Base-by-base conservation (phyloP, 352 stramenopile genomes). In the Pythium dissimile region DNA sequence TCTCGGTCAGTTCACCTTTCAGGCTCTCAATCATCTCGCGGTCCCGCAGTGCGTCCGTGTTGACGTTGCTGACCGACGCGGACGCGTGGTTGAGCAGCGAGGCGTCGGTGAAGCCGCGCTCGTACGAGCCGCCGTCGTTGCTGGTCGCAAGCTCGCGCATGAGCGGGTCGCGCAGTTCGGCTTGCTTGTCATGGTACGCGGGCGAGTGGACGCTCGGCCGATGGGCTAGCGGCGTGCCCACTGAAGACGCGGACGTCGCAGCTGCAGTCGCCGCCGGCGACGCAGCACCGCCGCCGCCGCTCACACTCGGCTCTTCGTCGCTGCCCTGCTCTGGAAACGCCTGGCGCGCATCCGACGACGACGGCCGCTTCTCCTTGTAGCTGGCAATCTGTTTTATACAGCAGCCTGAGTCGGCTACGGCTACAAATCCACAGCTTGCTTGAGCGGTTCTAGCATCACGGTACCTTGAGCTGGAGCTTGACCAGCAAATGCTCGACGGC, bases 401-500 rank as follows among this genome's bases (percentile, higher is more conserved):
- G n/a, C n/a, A n/a, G n/a, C n/a, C n/a, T n/a, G n/a, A n/a, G n/a
- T n/a, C n/a, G n/a, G n/a, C n/a, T n/a, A n/a, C n/a, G n/a, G n/a
- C n/a, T n/a, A 71, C 23, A 56, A 23, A 64, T 13, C 49, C 59
- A 67, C 5, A 46, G 20, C 20, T 43, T 26, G 12, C 41, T 7
- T 10, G 28, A 24, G n/a, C 34, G 16, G 3, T 38, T 11, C 2
- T 26, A 27, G 5, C 15, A 2, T 21, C 8, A 5, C 23, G 46
- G 7, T 62, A 96, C 91, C 65, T 97, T 97, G 43, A 95, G 73
- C 62, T 98, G 87, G 30, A 98, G 62, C 49, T 80, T 80, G 31
- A 97, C 81, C 11, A 98, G 71, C n/a, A 98, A 67, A 28, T 94
- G 72, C 62, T 98, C 93, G 16, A 98, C 86, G 0, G 84, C 89